Conservation (phyloP, 257 asterid genomes). For the Solanum acaule region DNA sequence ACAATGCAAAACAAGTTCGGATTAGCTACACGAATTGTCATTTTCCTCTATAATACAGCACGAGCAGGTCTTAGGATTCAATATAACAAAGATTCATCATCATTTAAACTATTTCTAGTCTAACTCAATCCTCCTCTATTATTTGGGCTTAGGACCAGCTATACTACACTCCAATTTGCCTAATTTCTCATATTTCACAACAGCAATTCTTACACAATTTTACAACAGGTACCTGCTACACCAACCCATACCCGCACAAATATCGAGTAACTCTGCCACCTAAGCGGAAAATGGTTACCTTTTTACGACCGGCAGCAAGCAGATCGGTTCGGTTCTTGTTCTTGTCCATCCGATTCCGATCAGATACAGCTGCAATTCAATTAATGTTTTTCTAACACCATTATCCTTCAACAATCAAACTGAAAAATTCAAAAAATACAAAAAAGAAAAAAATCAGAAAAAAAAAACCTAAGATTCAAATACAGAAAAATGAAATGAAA, state of each 20-base stretch:
- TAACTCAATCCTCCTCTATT: background rate
- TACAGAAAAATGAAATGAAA: background rate
- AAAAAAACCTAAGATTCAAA: background rate
- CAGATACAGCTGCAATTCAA: slow-evolving; percentile 10
- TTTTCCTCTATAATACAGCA: background rate
- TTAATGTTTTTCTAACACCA: slow-evolving; percentile 26
- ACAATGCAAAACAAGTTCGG: background rate
- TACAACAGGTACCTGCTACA: background rate
- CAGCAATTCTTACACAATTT: background rate
- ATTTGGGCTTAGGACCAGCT: background rate
- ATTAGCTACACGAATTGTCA: background rate
- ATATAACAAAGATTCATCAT: background rate
- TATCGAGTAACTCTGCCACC: background rate
- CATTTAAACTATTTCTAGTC: background rate
- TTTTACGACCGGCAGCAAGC: slow-evolving; percentile 88
- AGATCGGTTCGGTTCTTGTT: slow-evolving; percentile 80
- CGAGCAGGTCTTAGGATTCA: background rate
- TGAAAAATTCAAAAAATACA: background rate
- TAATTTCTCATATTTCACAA: background rate
- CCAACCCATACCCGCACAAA: background rate
- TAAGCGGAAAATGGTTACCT: slow-evolving; percentile 25
- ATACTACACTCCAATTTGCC: background rate
- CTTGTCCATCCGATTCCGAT: slow-evolving; percentile 63
- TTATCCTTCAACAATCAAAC: slow-evolving; percentile 5
- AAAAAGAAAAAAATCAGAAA: background rate